Percentiles rank a stretch among this genome's conserved stretches.
phyloP scores from a whole-genome alignment of 805 yeast species.

The Teunomyces cretensis region DNA sequence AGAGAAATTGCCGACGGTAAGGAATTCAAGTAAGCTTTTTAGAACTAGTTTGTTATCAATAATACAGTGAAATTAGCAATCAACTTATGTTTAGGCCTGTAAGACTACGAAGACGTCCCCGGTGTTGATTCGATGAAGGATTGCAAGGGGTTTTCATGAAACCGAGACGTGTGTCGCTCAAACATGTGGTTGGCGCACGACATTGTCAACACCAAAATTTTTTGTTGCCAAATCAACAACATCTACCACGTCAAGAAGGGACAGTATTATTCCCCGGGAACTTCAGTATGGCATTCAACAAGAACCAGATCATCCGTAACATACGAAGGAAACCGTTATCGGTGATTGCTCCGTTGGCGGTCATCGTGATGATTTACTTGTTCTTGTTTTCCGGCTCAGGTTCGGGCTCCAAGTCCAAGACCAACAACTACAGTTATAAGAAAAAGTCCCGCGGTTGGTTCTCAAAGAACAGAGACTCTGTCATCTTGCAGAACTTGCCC shows the following conservation, averaged over 20 bases:
- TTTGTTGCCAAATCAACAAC: neutral
- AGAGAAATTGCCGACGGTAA: conserved; percentile 96
- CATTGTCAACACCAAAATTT: neutral
- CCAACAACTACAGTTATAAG: conserved; percentile 46
- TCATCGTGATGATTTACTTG: conserved; percentile 43
- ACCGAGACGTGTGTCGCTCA: neutral
- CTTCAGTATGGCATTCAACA: conserved; percentile 16
- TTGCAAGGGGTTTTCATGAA: neutral
- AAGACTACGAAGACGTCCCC: too few relatives aligned
- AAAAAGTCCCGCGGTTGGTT: conserved; percentile 48
- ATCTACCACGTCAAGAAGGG: neutral
- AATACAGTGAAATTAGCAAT: too few relatives aligned
- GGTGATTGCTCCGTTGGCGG: conserved; percentile 46
- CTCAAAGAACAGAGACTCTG: conserved; percentile 49
- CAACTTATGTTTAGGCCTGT: too few relatives aligned
- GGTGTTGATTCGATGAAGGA: too few relatives aligned
- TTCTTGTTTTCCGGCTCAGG: conserved; percentile 31
- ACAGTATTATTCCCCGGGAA: neutral
- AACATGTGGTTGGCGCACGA: neutral
- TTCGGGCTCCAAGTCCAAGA: conserved; percentile 11
- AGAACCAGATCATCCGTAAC: conserved; percentile 43
- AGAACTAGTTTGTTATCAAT: too few relatives aligned
- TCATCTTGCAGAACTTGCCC: conserved; percentile 61
- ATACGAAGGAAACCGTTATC: conserved; percentile 61
- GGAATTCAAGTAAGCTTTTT: conserved; percentile 74